Evolutionary conservation across 2,329 filamentous ascomycete genomes (phyloP), one percentile per base, ranked within the genome.

Genomic region (Colletotrichum nymphaeae): DNA sequence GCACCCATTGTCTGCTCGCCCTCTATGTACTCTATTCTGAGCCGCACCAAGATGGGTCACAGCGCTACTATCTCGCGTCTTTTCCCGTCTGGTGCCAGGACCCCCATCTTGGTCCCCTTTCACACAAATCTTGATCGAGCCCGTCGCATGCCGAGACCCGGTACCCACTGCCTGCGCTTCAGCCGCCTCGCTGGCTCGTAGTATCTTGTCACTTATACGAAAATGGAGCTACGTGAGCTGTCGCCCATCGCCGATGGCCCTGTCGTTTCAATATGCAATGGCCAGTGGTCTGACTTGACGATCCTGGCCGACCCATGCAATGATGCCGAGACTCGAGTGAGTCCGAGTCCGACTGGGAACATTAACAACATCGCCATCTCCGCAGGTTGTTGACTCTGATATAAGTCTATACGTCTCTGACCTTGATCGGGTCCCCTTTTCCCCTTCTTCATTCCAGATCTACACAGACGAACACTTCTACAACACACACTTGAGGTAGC

Each of bases 211-310:
- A 55, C 59, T 56, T 64, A 58, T 16, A 46, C 53, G 26, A 46
- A 63, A n/a, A 42, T 55, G 58, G 28, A 8, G 30, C 59, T 67
- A 14, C 56, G 11, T 57, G 26, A 22, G 30, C 19, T 59, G 32
- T 55, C 53, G 53, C 65, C 35, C 52, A 46, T 72, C 69, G 69
- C 58, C 58, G 69, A 59, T 63, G 46, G 16, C 65, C 35, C 49
- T 64, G 35, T 64, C 30, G 30, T 63, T 64, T 32, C 66, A 46
- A 35, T 26, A 46, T 19, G 22, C 37, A 59, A 53, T 26, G 22
- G 30, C 30, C 11, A 69, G 59, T 72, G 70, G 70, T 24, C 59
- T 72, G 70, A 72, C 59, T 64, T 59, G 52, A 24, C 46, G 52
- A 30, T 32, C 70, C 59, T 64, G 26, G 59, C 46, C 42, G 24